Evolutionary conservation across 306 rosid species (phyloP), one percentile per base, ranked within the genome.

Genomic region (Hippophae rhamnoides): DNA sequence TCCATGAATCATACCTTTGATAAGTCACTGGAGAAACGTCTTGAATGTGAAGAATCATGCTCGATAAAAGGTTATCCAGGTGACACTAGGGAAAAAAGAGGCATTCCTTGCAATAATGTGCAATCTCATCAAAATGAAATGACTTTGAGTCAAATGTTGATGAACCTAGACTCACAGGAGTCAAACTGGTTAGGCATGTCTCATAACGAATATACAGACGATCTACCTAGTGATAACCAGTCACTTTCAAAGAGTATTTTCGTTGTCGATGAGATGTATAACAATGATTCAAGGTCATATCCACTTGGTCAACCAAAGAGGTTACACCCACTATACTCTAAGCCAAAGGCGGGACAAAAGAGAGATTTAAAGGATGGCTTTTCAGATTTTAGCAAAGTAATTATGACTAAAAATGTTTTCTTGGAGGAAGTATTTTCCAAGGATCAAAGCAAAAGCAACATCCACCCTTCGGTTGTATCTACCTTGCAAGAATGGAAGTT

Each of bases 21-120:
- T 51, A 65, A 67, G 78, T 78, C 78, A 47, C 41, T 65, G 54
- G 79, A 60, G 65, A 78, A 56, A 58, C 57, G 80, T 64, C 26
- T 26, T 71, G 74, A 72, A 65, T 56, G 38, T 68, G 86, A 74
- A 67, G 77, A 76, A 44, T n/a, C 81, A 44, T 43, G 13, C 52
- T 62, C 58, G 51, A 7, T 56, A 61, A 63, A 50, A 62, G 42
- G 72, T 70, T 66, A 59, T 70, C 69, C 52, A 23, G 65, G 13
- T 70, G 74, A 52, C 67, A 47, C 42, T 46, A 58, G 72, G 72
- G 78, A 73, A 71, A 66, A 59, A 43, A 72, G 41, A 56, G 81
- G 74, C 58, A 71, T 47, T 47, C 25, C 54, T 50, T 54, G 58
- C 58, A 65, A 71, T 64, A 53, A 60, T 61, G 59, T 41, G 62